Conservation (phyloP, 2,329 filamentous ascomycete genomes). For the Aureobasidium sp. region DNA sequence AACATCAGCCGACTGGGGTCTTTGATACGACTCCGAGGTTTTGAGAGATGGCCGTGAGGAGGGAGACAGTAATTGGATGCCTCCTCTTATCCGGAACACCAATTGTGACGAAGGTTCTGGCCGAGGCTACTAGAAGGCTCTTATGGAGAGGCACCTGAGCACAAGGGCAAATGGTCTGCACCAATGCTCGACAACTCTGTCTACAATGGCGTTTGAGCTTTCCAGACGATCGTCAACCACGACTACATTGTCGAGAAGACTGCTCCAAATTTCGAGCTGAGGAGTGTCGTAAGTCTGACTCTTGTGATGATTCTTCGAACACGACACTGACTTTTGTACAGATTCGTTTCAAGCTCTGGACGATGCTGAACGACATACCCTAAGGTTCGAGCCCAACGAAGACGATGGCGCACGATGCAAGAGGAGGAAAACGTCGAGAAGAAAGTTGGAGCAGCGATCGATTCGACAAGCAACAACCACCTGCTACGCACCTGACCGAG, state of each 20-base stretch:
- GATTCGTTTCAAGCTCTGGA: conserved; percentile 99
- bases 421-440: too few relatives aligned
- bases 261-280: conserved; percentile 93
- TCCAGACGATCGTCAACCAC: conserved; percentile 94
- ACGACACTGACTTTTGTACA: conserved; percentile 29
- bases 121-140: conserved; percentile 87
- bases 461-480: too few relatives aligned
- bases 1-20: too few relatives aligned
- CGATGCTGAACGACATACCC: conserved; percentile 93
- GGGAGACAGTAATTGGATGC: conserved; percentile 95
- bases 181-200: conserved; percentile 92
- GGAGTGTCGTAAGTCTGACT: conserved; percentile 72
- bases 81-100: conserved; percentile 86
- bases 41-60: conserved; percentile 90
- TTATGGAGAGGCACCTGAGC: conserved; percentile 91
- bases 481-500: too few relatives aligned
- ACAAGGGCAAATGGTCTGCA: conserved; percentile 98
- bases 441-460: too few relatives aligned
- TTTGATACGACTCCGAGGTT: too few relatives aligned
- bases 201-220: conserved; percentile 95
- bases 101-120: conserved; percentile 92
- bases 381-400: too few relatives aligned
- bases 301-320: not conserved
- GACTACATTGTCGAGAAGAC: conserved; percentile 95
- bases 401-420: too few relatives aligned